Conservation (phyloP, 2,329 filamentous ascomycete genomes). For the Diplocarpon rosae region DNA sequence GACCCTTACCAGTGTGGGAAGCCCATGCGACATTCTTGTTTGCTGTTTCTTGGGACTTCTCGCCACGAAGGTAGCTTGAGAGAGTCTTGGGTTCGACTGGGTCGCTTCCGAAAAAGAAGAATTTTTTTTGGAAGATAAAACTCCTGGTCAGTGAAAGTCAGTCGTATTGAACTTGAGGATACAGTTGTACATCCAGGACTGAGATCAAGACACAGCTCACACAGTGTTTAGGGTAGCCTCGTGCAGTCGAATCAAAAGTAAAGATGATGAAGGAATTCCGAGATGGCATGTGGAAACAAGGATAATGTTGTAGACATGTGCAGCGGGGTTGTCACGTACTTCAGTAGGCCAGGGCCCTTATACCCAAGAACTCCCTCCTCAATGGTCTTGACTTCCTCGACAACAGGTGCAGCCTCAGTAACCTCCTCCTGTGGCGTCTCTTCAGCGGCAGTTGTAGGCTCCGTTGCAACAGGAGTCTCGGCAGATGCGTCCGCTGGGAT, state of each 20-base stretch:
- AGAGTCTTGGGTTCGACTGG: conserved; percentile 65
- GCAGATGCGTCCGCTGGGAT: conserved; percentile 4
- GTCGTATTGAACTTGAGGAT: neutral
- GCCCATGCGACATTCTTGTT: conserved; percentile 83
- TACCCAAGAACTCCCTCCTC: conserved; percentile 73
- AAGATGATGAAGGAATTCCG: neutral
- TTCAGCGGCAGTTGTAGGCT: conserved; percentile 23
- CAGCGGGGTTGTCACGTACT: conserved; percentile 46
- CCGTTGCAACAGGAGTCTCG: conserved; percentile 30
- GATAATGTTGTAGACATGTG: too few relatives aligned
- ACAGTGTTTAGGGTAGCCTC: neutral
- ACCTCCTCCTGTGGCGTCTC: conserved; percentile 42
- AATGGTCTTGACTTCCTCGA: conserved; percentile 36
- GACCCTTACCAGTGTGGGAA: conserved; percentile 85
- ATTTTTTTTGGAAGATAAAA: conserved; percentile 79
- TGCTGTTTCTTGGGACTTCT: conserved; percentile 65
- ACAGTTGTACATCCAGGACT: neutral
- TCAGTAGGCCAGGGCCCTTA: conserved; percentile 73
- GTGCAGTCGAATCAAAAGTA: neutral
- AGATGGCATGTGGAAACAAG: too few relatives aligned
- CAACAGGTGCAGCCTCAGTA: conserved; percentile 44
- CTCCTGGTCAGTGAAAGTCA: conserved; percentile 45
- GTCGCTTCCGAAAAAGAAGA: conserved; percentile 77
- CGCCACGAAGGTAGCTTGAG: conserved; percentile 67
- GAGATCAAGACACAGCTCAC: neutral